Evolutionary conservation across 176 grass and related monocot species (phyloP).

Genomic region (Melocanna baccifera): DNA sequence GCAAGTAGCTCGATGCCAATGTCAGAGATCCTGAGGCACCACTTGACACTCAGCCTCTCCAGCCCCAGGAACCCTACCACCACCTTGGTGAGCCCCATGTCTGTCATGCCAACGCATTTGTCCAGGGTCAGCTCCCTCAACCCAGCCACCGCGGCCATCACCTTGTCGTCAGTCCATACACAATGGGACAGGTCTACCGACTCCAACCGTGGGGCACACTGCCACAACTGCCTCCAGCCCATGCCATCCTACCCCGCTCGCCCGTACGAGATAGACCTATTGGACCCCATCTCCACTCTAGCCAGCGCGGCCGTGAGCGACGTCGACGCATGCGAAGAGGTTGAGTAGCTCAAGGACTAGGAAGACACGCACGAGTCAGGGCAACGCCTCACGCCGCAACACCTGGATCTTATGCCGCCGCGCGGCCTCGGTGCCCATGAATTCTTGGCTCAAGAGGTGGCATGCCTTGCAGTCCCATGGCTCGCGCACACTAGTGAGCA

Average conservation of each 20-base stretch:
- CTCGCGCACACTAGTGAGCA: constrained; percentile 61
- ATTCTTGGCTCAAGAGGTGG: constrained; percentile 59
- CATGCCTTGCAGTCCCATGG: constrained; percentile 69
- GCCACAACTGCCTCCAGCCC: constrained; percentile 68
- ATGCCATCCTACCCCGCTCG: constrained; percentile 72
- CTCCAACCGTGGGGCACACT: constrained; percentile 62
- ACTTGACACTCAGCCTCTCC: constrained; percentile 78
- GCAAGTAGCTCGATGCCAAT: constrained; percentile 84
- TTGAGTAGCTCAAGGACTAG: constrained; percentile 59
- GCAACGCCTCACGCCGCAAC: constrained; percentile 59
- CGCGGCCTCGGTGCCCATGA: constrained; percentile 58
- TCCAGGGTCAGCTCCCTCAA: constrained; percentile 66
- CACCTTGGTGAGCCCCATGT: constrained; percentile 92
- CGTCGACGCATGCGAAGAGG: constrained; percentile 67
- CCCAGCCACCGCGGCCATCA: constrained; percentile 47
- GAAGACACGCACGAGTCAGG: constrained; percentile 54
- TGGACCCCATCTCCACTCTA: constrained; percentile 23
- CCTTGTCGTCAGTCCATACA: constrained; percentile 62
- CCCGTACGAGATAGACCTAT: constrained; percentile 57
- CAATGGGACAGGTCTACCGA: constrained; percentile 84
- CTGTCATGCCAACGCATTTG: constrained; percentile 78
- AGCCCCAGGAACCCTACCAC: constrained; percentile 65
- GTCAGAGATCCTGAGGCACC: constrained; percentile 88
- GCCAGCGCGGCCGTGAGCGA: constrained; percentile 48
- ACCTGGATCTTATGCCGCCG: constrained; percentile 56